Percentiles rank a stretch among this genome's conserved stretches.
These are phyloP conservation scores for Micromonas pusilla DNA, from an alignment of 139 green algal species.

Conservation along the genomic window DNA sequence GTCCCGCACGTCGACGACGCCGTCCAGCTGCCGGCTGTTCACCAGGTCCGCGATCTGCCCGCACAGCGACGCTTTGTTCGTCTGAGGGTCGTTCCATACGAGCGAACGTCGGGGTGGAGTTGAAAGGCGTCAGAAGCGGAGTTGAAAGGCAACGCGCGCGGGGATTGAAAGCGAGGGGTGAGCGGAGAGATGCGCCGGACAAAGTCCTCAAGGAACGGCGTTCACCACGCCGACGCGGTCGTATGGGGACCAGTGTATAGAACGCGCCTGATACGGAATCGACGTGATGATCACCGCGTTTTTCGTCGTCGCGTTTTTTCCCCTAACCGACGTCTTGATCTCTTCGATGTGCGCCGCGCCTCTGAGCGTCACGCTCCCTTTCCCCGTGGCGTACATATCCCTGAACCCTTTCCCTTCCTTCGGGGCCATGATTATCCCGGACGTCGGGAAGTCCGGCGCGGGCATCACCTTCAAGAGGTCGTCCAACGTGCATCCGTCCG, in stretches of 20 bases:
- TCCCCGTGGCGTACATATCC: conserved; percentile 60
- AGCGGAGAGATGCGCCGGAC: too few relatives aligned
- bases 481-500: conserved; percentile 45
- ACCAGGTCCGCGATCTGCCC: conserved; percentile 75
- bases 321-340: not conserved
- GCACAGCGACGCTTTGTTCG: conserved; percentile 76
- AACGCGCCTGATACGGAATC: conserved; percentile 30
- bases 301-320: not conserved
- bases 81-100: not conserved
- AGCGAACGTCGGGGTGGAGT: too few relatives aligned
- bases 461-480: conserved; percentile 79
- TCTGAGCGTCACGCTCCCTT: conserved; percentile 60
- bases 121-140: too few relatives aligned
- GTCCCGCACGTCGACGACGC: conserved; percentile 83
- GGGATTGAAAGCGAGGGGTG: too few relatives aligned
- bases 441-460: conserved; percentile 94
- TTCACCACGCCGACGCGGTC: too few relatives aligned
- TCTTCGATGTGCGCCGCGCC: conserved; percentile 50
- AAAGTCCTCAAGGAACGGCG: not conserved
- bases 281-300: conserved; percentile 67
- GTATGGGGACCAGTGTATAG: too few relatives aligned
- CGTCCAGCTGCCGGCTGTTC: conserved; percentile 49
- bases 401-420: conserved; percentile 40
- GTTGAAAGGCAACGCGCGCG: too few relatives aligned
- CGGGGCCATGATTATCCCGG: conserved; percentile 43